Base-by-base conservation (phyloP, 169 alveolate species). In the Cryptosporidium baileyi region DNA sequence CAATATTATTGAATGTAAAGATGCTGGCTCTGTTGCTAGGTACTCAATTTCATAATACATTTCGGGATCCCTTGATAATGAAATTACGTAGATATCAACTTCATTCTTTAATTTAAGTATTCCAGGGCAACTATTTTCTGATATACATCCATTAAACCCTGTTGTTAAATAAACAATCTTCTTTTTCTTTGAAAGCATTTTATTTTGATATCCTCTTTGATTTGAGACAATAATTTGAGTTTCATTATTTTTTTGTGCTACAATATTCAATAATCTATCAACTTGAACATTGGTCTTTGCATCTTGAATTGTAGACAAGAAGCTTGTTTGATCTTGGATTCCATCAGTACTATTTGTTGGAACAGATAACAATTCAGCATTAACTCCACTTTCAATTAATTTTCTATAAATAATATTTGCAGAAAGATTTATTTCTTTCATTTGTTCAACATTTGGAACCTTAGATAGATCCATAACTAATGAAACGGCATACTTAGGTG, bases 361-460 rank as follows among this genome's bases (percentile, higher is more conserved):
- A 22, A 74, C 57, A 34, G 85, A 74, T 24, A 74, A 17, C 15
- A 74, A 40, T 57, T 74, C 85, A 3, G 85, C 49, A 52, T 52
- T 51, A 52, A 74, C 26, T 19, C 85, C 85, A 17, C 67, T 74
- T n/a, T 74, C 43, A 19, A 74, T 13, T 22, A 74, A 40, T 19
- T 74, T 74, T 38, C 85, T 74, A 41, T 74, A 74, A 9, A 74
- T 54, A 7, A 74, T 54, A 6, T 74, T 74, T n/a, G 85, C 85
- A 52, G 85, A 74, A 4, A 54, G 34, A 54, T 57, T 74, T 13
- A 74, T 74, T 57, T 74, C 85, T 19, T 74, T 74, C 65, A 74
- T 51, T 22, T 74, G 74, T 32, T 74, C 67, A 24, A 74, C 6
- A 41, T 74, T 74, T 51, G 85, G 85, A 17, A 74, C 60, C 54